Evolutionary conservation across 2,329 filamentous ascomycete species (phyloP), one percentile per base, ranked within the genome.

Genomic region (Phialophora expanda): DNA sequence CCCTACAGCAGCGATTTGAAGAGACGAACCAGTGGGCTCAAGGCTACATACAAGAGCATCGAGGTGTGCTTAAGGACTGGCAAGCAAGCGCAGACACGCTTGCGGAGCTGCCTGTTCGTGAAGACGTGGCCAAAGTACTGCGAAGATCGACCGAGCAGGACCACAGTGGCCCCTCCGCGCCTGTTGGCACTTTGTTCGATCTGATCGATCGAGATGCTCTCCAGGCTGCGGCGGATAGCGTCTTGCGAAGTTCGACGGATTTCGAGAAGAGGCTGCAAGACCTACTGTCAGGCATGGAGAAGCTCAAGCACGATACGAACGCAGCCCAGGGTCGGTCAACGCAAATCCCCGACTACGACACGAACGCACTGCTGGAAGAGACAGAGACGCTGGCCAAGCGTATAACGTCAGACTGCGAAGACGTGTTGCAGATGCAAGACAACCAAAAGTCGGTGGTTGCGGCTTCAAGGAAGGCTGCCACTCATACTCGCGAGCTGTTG

Each of bases 341-440:
- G 2, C 65, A 66, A 61, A 44, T 73, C 3, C 67, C 67, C 30
- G 67, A 70, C 20, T 58, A 68, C 44, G 70, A 71, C 46, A 68
- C 66, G 4, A 66, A 68, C 50, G 65, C 65, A 24, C 56, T 73
- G 12, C 24, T 71, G 38, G 66, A 73, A 46, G 95, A 98, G 75
- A 92, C 98, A 51, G 89, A 94, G 75, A 90, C 91, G 0, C 84
- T 98, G 62, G 89, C 89, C 59, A 92, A 88, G 73, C 97, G 97
- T 78, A 90, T 99, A 57, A 88, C 89, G 56, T 91, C 89, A 5
- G 95, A 98, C 77, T 91, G 92, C 74, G 89, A 93, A 71, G 89
- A 91, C 70, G 87, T 92, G 11, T 81, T 92, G 53, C 84, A 85
- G 5, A 89, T 93, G 69, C 82, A 87, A 1, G 86, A 87, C 69